Evolutionary conservation across 805 yeast genomes (phyloP).

Genomic region (Groenewaldozyma salmanticensis): DNA sequence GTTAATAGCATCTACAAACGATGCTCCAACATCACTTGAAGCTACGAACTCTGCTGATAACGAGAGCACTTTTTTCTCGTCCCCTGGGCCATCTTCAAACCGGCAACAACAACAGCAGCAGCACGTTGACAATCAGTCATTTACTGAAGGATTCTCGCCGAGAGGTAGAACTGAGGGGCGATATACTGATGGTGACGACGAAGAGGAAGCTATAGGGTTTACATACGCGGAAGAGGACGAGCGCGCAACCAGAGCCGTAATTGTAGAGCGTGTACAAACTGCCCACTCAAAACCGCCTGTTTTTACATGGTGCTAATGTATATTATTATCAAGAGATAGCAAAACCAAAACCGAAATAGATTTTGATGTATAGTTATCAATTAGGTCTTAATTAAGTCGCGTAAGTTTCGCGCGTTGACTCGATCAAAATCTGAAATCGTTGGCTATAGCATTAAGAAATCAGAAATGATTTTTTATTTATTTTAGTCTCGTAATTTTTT

Average conservation of each 20-base stretch:
- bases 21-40: no score
- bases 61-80: no score
- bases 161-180: background rate
- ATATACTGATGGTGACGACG: constrained; percentile 9
- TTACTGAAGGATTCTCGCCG: background rate
- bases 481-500: no score
- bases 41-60: background rate
- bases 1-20: constrained; percentile 2
- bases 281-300: constrained; percentile 50
- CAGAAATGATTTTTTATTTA: no score
- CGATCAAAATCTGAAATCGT: no score
- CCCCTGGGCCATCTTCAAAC: no score
- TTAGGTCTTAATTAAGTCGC: no score
- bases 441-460: no score
- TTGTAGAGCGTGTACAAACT: constrained; percentile 50
- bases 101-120: background rate
- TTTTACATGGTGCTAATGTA: constrained; percentile 51
- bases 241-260: constrained; percentile 35
- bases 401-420: no score
- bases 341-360: no score
- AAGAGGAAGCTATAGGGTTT: constrained; percentile 16
- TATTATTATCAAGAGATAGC: background rate
- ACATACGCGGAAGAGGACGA: constrained; percentile 17
- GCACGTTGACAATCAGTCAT: background rate
- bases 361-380: no score